Evolutionary conservation across 768 basidiomycete genomes (phyloP).

Genomic region (Tricholoma flavovirens): DNA sequence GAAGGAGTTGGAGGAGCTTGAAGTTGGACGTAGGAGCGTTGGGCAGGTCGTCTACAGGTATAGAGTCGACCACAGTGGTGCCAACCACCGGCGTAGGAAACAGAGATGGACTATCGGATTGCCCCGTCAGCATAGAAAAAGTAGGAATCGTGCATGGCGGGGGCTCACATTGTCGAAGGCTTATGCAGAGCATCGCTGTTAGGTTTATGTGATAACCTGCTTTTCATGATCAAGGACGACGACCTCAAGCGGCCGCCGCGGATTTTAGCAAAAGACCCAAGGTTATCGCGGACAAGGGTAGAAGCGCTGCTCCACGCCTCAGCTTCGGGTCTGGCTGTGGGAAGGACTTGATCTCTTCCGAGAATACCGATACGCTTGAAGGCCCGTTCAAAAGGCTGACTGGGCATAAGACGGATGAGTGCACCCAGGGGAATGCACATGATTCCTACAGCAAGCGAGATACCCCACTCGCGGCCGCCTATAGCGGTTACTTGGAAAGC

Average conservation of each 20-base stretch:
- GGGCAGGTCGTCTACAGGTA: no score
- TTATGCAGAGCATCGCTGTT: no score
- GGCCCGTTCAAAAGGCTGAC: constrained; percentile 59
- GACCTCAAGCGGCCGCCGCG: constrained; percentile 78
- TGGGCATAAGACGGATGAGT: constrained; percentile 76
- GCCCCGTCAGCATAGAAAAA: no score
- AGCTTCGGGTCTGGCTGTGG: constrained; percentile 49
- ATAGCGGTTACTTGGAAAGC: constrained; percentile 87
- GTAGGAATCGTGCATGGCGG: no score
- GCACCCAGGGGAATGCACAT: constrained; percentile 86
- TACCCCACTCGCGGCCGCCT: constrained; percentile 84
- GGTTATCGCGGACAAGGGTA: constrained; percentile 77
- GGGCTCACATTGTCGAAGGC: neutral
- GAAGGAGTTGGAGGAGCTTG: no score
- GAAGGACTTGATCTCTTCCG: no score
- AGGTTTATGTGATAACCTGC: constrained; percentile 59
- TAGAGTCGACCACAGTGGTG: no score
- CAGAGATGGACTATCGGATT: no score
- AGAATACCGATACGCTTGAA: constrained; percentile 43
- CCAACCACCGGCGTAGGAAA: no score
- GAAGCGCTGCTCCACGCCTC: constrained; percentile 77
- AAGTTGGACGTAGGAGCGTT: no score
- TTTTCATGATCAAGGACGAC: constrained; percentile 70
- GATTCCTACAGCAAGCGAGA: constrained; percentile 80
- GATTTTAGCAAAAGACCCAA: constrained; percentile 72